Evolutionary conservation across 2,329 filamentous ascomycete species (phyloP).

Genomic region (Colletotrichum spaethianum): DNA sequence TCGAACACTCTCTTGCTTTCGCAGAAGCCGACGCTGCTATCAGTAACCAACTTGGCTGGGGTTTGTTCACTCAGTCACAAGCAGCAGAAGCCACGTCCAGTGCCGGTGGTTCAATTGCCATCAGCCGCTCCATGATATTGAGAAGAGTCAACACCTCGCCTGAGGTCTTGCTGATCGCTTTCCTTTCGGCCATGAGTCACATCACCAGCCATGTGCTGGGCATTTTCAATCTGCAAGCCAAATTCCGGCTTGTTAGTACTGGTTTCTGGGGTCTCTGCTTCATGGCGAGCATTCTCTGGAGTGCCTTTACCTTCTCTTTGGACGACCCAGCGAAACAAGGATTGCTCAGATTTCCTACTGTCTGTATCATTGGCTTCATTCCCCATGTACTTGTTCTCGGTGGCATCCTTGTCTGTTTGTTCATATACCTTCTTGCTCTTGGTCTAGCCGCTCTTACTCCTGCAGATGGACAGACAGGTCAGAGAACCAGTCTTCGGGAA

Average conservation of each 20-base stretch:
- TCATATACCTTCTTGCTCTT: slow-evolving; percentile 85
- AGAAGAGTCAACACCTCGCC: slow-evolving; percentile 88
- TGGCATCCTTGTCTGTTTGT: slow-evolving; percentile 82
- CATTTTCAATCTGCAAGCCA: slow-evolving; percentile 83
- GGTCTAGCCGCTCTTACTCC: slow-evolving; percentile 80
- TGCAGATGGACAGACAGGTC: slow-evolving; percentile 58
- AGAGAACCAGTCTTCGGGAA: slow-evolving; percentile 64
- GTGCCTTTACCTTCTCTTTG: slow-evolving; percentile 73
- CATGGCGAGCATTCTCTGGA: slow-evolving; percentile 88
- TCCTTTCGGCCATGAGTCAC: slow-evolving; percentile 92
- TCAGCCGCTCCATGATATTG: slow-evolving; percentile 78
- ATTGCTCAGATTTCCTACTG: slow-evolving; percentile 89
- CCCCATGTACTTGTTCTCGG: slow-evolving; percentile 90
- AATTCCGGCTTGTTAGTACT: slow-evolving; percentile 87
- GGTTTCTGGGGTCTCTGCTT: slow-evolving; percentile 92
- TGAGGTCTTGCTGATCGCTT: slow-evolving; percentile 87
- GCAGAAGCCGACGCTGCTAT: slow-evolving; percentile 94
- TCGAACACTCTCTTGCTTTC: slow-evolving; percentile 96
- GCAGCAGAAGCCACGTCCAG: slow-evolving; percentile 47
- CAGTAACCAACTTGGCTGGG: slow-evolving; percentile 82
- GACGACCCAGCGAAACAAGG: slow-evolving; percentile 74
- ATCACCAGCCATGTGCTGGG: slow-evolving; percentile 87
- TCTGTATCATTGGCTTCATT: slow-evolving; percentile 95
- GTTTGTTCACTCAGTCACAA: slow-evolving; percentile 69
- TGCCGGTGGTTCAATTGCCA: slow-evolving; percentile 54